These are phyloP conservation scores for Hygrophoropsis aurantiaca DNA, from an alignment of 768 basidiomycete genomes.

Conservation along the genomic window DNA sequence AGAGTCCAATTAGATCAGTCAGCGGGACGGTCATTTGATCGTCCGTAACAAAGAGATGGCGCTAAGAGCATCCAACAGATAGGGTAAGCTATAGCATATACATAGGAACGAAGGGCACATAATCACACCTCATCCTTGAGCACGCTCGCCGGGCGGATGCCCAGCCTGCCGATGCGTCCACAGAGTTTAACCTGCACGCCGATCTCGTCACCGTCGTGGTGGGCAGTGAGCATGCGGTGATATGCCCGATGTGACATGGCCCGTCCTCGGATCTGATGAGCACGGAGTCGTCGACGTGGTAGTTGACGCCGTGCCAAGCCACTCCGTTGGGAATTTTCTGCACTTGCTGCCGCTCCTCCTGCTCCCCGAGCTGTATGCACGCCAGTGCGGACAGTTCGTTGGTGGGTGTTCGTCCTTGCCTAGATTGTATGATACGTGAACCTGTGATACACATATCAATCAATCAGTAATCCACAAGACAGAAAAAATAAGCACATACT, in stretches of 20 bases:
- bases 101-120: background rate
- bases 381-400: constrained; percentile 54
- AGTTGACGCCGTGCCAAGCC: constrained; percentile 44
- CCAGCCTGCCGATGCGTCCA: constrained; percentile 46
- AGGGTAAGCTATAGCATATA: background rate
- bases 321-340: constrained; percentile 40
- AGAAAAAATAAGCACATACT: constrained; percentile 35
- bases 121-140: constrained; percentile 58
- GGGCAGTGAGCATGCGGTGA: constrained; percentile 28
- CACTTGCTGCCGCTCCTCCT: constrained; percentile 29
- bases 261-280: constrained; percentile 48
- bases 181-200: constrained; percentile 41
- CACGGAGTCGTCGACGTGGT: constrained; percentile 64
- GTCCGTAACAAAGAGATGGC: constrained; percentile 61
- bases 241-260: constrained; percentile 57
- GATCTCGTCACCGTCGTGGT: constrained; percentile 11
- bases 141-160: constrained; percentile 35
- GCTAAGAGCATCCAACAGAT: constrained; percentile 35
- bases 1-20: constrained; percentile 45
- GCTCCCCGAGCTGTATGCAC: constrained; percentile 39
- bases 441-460: constrained; percentile 30
- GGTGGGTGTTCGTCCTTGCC: constrained; percentile 30
- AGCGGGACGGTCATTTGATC: constrained; percentile 32
- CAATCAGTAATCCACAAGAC: background rate
- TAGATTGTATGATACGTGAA: constrained; percentile 46